phyloP scores from a whole-genome alignment of 495 filamentous ascomycete genomes.

The Penicillium chermesinum region DNA sequence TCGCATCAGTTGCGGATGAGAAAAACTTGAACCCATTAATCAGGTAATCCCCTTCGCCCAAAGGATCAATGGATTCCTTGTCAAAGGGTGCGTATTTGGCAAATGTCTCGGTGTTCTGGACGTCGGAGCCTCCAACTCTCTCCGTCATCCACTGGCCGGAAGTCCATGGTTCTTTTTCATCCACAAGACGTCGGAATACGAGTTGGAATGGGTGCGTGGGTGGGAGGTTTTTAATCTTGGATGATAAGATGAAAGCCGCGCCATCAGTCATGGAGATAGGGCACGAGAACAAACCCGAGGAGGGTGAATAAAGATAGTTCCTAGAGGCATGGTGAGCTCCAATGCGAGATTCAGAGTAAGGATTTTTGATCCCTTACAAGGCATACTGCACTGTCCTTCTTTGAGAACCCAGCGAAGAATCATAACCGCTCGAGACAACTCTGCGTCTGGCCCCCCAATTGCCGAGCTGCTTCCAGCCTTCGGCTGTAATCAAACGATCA shows the following conservation, averaged over 20 bases:
- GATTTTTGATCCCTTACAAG: neutral
- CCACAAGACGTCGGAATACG: slow-evolving; percentile 48
- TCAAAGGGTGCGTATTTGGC: slow-evolving; percentile 39
- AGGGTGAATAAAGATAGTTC: slow-evolving; percentile 60
- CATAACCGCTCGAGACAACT: slow-evolving; percentile 40
- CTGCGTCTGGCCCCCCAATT: slow-evolving; percentile 31
- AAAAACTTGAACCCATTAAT: slow-evolving; percentile 76
- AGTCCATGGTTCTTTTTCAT: slow-evolving; percentile 63
- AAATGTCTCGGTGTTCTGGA: slow-evolving; percentile 64
- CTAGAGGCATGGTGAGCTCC: slow-evolving; percentile 35
- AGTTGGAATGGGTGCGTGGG: slow-evolving; percentile 42
- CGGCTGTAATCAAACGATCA: slow-evolving; percentile 36
- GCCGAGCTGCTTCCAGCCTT: slow-evolving; percentile 40
- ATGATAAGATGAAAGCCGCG: slow-evolving; percentile 55
- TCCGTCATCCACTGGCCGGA: slow-evolving; percentile 87
- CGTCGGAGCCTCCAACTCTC: slow-evolving; percentile 68
- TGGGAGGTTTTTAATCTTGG: slow-evolving; percentile 37
- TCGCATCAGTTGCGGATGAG: slow-evolving; percentile 66
- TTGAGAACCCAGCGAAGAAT: slow-evolving; percentile 20
- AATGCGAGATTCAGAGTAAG: neutral
- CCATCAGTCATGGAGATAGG: slow-evolving; percentile 70
- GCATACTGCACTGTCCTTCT: slow-evolving; percentile 36
- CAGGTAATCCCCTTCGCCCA: slow-evolving; percentile 29
- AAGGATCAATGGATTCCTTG: slow-evolving; percentile 10
- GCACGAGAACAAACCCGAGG: slow-evolving; percentile 58